These are phyloP conservation scores for Spiromyces aspiralis DNA, from an alignment of 371 early-diverging fungal species.

Conservation along the genomic window DNA sequence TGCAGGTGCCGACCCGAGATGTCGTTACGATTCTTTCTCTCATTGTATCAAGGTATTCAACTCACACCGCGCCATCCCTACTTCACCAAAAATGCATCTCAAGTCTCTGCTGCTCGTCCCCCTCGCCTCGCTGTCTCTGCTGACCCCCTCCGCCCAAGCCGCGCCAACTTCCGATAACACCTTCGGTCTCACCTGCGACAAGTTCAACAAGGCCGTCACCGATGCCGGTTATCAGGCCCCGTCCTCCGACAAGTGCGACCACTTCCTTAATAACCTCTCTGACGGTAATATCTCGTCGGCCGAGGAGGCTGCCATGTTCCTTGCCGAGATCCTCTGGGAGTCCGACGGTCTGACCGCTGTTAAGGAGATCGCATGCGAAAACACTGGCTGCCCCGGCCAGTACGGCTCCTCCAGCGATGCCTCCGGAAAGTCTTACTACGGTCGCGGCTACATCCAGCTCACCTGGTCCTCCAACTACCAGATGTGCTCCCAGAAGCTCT, in stretches of 20 bases:
- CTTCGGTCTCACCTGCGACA: conserved; percentile 21
- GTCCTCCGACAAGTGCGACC: conserved; percentile 10
- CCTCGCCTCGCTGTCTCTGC: too few species aligned
- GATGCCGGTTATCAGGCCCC: conserved; percentile 20
- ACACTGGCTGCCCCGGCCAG: conserved; percentile 1
- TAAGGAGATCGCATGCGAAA: conserved; percentile 20
- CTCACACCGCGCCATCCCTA: too few species aligned
- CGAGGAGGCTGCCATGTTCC: conserved; percentile 28
- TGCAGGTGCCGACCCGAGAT: too few species aligned
- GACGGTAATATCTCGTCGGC: conserved; percentile 12
- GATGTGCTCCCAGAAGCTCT: conserved; percentile 4
- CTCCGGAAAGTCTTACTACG: neutral
- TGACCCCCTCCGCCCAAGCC: too few species aligned
- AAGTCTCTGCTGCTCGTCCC: too few species aligned
- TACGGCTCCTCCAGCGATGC: neutral
- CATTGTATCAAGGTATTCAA: too few species aligned
- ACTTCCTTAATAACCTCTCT: conserved; percentile 17
- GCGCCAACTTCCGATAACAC: too few species aligned
- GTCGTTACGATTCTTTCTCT: too few species aligned
- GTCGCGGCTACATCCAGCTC: conserved; percentile 15
- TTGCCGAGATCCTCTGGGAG: conserved; percentile 27
- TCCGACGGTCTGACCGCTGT: conserved; percentile 23
- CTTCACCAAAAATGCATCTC: too few species aligned
- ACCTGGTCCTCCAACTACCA: conserved; percentile 13
- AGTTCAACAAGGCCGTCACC: conserved; percentile 18